Evolutionary conservation across 352 stramenopile species (phyloP), one percentile per base, ranked within the genome.

Genomic region (Phytopythium litorale): DNA sequence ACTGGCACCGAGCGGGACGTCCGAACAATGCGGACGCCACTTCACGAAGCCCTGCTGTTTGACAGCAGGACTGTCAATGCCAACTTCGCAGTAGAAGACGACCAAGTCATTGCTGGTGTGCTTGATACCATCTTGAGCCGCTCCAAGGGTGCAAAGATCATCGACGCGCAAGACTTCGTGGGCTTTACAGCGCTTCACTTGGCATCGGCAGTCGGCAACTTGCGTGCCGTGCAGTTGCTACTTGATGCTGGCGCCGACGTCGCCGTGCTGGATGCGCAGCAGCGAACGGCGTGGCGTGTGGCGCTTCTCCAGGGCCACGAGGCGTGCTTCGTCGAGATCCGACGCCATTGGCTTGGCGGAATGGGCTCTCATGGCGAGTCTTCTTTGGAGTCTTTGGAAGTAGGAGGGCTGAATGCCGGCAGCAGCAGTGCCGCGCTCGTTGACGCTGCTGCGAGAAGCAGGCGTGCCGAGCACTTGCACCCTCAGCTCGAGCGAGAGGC

Each of bases 161-260:
- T 89, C 18, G 73, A 87, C 48, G 76, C 72, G 13, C 71, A 79
- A 45, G 79, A 91, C 45, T 68, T 79, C 19, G 67, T 84, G 30
- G 82, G 79, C 0, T 87, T 89, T 33, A 89, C 79, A 1, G 65
- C 75, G 16, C 62, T 91, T 3, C 82, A 91, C 53, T 59, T 81
- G 13, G 79, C 82, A 4, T 72, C 79, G 12, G 67, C 75, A 49
- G 49, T 66, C n/a, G 82, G 82, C 0, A 76, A 84, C 50, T 30
- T 86, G 5, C 46, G 53, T 5, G 69, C 68, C 0, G 80, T 88
- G 23, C 67, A 61, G 3, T 49, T 74, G 21, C 62, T 91, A 16
- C 52, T 91, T 9, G 65, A 74, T 4, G 70, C 77, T n/a, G 76
- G 70, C 3, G 76, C 73, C 0, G 78, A 91, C 43, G 75, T 88